These are phyloP conservation scores for Ogataea ramenticola DNA, from an alignment of 805 yeast species.

Conservation along the genomic window DNA sequence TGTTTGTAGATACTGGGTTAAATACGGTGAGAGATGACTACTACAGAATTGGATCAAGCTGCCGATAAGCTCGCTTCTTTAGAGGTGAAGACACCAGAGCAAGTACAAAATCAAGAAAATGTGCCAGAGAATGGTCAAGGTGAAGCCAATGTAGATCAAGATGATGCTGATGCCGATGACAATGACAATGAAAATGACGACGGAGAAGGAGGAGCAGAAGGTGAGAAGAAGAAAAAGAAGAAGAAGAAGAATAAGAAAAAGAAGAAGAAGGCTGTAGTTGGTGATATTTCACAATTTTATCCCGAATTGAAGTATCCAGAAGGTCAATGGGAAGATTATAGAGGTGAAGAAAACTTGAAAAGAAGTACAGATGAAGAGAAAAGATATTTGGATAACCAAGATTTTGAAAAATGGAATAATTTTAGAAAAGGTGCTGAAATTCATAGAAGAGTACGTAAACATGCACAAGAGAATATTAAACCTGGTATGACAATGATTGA, in stretches of 20 bases:
- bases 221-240: conserved; percentile 40
- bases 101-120: too few species aligned
- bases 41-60: neutral
- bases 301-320: conserved; percentile 75
- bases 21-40: too few species aligned
- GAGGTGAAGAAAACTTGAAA: conserved; percentile 52
- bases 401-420: conserved; percentile 67
- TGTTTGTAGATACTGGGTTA: too few species aligned
- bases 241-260: conserved; percentile 53
- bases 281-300: conserved; percentile 58
- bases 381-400: conserved; percentile 65
- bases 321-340: conserved; percentile 82
- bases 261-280: conserved; percentile 45
- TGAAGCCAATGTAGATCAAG: neutral
- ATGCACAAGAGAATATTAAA: conserved; percentile 63
- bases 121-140: neutral
- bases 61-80: neutral
- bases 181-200: conserved; percentile 17
- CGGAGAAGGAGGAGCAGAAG: conserved; percentile 27
- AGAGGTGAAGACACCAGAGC: neutral
- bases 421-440: conserved; percentile 95
- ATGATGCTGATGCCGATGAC: conserved; percentile 6
- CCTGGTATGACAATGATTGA: conserved; percentile 93
- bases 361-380: conserved; percentile 84
- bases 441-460: conserved; percentile 83